Conservation (phyloP, 2,329 filamentous ascomycete species). For the Xenoacremonium recifei region DNA sequence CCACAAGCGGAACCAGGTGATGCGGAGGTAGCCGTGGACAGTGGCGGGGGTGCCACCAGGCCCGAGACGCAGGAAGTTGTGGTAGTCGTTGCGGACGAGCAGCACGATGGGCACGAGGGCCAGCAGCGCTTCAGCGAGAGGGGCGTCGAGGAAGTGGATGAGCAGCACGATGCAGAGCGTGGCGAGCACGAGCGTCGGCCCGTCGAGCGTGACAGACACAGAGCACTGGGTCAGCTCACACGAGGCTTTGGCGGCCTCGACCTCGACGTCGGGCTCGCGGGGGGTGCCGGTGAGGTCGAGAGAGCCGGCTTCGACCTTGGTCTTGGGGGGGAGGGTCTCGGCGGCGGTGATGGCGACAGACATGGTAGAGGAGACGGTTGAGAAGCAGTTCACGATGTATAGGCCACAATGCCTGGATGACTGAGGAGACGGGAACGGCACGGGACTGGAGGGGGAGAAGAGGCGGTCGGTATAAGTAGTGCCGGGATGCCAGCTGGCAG, state of each 20-base stretch:
- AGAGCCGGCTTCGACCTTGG: no score
- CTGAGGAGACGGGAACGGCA: background rate
- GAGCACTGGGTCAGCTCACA: constrained; percentile 41
- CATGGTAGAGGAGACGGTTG: no score
- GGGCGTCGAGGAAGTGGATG: constrained; percentile 50
- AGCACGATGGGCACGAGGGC: constrained; percentile 47
- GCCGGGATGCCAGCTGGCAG: no score
- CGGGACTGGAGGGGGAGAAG: background rate
- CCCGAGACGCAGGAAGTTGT: constrained; percentile 72
- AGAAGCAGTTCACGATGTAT: constrained; percentile 6
- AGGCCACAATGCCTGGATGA: constrained; percentile 15
- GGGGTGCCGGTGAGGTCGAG: constrained; percentile 1
- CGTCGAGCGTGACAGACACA: constrained; percentile 53
- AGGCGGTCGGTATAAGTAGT: constrained; percentile 1
- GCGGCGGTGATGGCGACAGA: constrained; percentile 26
- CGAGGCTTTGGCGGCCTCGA: constrained; percentile 19
- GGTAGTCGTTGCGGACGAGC: constrained; percentile 68
- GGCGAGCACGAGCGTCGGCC: constrained; percentile 44
- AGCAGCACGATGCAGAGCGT: constrained; percentile 47
- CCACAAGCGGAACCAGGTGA: constrained; percentile 72
- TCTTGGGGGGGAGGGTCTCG: constrained; percentile 17
- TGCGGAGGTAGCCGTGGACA: constrained; percentile 67
- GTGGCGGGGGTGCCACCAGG: constrained; percentile 79
- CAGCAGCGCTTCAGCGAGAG: constrained; percentile 49
- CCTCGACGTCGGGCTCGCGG: constrained; percentile 17